phyloP scores from a whole-genome alignment of 2,329 filamentous ascomycete genomes.

The Epichloe typhina region DNA sequence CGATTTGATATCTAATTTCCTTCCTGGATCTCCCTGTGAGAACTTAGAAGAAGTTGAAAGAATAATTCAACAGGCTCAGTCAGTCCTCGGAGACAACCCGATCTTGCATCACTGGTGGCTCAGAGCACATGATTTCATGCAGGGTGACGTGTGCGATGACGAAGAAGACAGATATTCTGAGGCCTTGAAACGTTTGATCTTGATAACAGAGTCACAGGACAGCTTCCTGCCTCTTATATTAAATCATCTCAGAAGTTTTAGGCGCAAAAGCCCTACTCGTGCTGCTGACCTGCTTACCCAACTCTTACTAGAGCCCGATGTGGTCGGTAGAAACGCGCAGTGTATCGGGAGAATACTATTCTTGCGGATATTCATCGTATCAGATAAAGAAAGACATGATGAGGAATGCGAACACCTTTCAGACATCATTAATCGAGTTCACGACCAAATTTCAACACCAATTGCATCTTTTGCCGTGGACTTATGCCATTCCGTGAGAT shows the following conservation, averaged over 20 bases:
- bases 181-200: constrained; percentile 49
- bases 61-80: constrained; percentile 47
- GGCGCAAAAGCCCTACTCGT: constrained; percentile 34
- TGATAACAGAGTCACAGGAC: constrained; percentile 45
- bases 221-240: constrained; percentile 52
- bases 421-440: constrained; percentile 21
- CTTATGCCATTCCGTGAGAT: constrained; percentile 51
- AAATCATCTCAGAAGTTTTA: constrained; percentile 53
- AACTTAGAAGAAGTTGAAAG: constrained; percentile 38
- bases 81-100: constrained; percentile 49
- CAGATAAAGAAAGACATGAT: constrained; percentile 26
- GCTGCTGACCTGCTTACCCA: constrained; percentile 44
- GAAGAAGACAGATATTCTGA: constrained; percentile 33
- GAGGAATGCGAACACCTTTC: constrained; percentile 12
- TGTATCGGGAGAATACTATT: constrained; percentile 62
- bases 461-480: constrained; percentile 49
- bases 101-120: constrained; percentile 55
- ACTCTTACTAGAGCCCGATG: constrained; percentile 46
- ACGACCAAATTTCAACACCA: constrained; percentile 28
- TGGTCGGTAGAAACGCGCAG: constrained; percentile 31
- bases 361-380: constrained; percentile 53
- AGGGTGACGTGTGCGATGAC: constrained; percentile 27
- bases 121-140: constrained; percentile 43
- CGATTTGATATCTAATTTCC: constrained; percentile 40
- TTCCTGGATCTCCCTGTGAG: constrained; percentile 33